Evolutionary conservation across 495 filamentous ascomycete genomes (phyloP).

Genomic region (Hypoxylon intermedium): DNA sequence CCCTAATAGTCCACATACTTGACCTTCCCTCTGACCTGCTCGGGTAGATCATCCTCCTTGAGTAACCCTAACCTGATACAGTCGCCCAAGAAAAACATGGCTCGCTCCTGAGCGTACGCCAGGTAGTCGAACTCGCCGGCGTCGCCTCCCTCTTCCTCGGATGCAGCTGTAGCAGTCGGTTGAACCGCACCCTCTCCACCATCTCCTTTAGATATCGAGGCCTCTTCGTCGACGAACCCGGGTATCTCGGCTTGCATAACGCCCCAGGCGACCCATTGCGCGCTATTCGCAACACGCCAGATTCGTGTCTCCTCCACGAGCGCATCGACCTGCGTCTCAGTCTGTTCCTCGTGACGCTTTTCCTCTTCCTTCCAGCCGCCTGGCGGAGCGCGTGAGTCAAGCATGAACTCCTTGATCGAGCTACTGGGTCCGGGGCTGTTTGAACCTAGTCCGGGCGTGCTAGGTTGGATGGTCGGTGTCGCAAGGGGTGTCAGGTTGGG

Average conservation of each 20-base stretch:
- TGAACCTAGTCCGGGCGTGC: conserved; percentile 37
- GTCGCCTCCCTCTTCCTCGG: conserved; percentile 55
- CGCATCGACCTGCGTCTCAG: conserved; percentile 68
- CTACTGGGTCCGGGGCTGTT: conserved; percentile 41
- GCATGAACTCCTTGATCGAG: conserved; percentile 68
- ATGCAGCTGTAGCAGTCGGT: conserved; percentile 23
- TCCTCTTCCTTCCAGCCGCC: conserved; percentile 67
- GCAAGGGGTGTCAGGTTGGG: conserved; percentile 57
- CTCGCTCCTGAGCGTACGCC: conserved; percentile 87
- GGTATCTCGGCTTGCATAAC: conserved; percentile 90
- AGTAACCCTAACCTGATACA: conserved; percentile 75
- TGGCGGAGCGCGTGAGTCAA: conserved; percentile 70
- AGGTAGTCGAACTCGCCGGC: conserved; percentile 85
- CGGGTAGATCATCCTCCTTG: conserved; percentile 74
- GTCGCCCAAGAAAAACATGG: conserved; percentile 93
- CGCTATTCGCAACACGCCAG: conserved; percentile 87
- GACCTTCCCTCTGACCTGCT: conserved; percentile 61
- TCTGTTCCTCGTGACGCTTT: conserved; percentile 60
- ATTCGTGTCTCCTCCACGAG: conserved; percentile 78
- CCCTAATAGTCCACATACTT: conserved; percentile 65
- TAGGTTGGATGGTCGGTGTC: conserved; percentile 35
- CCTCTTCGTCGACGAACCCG: conserved; percentile 49
- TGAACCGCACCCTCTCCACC: conserved; percentile 20
- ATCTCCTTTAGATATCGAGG: background rate
- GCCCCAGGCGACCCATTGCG: conserved; percentile 95